Conservation (phyloP, 164 flowering plant genomes). For the Vitis rotundifolia region DNA sequence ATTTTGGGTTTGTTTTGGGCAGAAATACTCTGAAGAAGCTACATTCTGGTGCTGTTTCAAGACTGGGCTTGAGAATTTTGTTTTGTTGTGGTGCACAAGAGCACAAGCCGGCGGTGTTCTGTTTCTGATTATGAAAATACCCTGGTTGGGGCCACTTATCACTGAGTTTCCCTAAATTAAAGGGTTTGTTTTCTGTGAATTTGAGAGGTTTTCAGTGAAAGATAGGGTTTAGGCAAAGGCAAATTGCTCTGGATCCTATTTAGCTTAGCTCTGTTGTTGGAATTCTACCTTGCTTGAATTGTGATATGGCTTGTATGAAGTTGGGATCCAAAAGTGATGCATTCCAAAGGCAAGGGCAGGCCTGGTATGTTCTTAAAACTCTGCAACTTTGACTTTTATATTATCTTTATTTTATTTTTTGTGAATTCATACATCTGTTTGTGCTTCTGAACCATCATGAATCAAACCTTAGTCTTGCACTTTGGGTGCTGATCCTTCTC, state of each 20-base stretch:
- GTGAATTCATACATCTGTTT: no score
- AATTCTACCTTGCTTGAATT: slow-evolving; percentile 1
- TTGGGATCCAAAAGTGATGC: slow-evolving; percentile 90
- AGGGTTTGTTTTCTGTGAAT: neutral
- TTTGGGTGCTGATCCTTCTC: no score
- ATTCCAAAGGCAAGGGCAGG: slow-evolving; percentile 84
- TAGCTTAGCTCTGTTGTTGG: slow-evolving; percentile 2
- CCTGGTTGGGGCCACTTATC: slow-evolving; percentile 7
- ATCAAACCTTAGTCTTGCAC: no score
- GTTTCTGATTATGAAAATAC: slow-evolving; percentile 10
- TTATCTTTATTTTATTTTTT: neutral
- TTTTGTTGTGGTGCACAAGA: neutral
- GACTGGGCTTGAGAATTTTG: slow-evolving; percentile 7
- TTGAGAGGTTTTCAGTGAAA: slow-evolving; percentile 2
- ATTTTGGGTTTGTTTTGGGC: neutral
- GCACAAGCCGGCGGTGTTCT: slow-evolving; percentile 10
- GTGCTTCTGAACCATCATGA: no score
- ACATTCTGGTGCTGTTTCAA: slow-evolving; percentile 13
- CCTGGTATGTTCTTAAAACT: slow-evolving; percentile 57
- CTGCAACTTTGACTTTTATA: neutral
- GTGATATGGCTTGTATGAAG: slow-evolving; percentile 83
- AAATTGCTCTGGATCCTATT: neutral
- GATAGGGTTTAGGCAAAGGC: neutral
- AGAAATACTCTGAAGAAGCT: slow-evolving; percentile 5
- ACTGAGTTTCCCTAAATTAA: slow-evolving; percentile 2